A percentile compares a stretch with the other conserved stretches of the same genome.
Evolutionary conservation across 768 basidiomycete genomes (phyloP).

Genomic region (Rhizopogon vesiculosus): DNA sequence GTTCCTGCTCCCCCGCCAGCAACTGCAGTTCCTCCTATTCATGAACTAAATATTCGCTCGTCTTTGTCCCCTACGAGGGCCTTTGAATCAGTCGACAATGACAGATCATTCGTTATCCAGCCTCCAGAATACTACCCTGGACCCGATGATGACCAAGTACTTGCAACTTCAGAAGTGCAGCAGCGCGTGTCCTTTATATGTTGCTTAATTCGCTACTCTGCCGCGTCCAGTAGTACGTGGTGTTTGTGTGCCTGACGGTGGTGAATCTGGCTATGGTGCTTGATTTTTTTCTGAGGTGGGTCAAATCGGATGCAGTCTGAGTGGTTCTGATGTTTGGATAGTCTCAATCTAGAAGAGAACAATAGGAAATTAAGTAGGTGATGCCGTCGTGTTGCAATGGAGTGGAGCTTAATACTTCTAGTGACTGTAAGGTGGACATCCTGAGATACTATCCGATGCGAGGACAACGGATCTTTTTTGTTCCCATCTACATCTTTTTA

Average conservation of each 20-base stretch:
- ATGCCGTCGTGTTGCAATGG: background rate
- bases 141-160: background rate
- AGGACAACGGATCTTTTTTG: background rate
- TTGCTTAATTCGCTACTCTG: background rate
- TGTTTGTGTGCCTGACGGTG: background rate
- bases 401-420: background rate
- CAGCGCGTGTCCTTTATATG: background rate
- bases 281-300: constrained; percentile 1
- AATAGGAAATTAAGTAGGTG: background rate
- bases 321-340: background rate
- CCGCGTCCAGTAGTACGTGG: background rate
- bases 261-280: background rate
- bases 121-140: background rate
- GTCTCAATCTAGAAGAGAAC: constrained; percentile 1
- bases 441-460: background rate
- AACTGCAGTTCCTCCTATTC: background rate
- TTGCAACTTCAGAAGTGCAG: background rate
- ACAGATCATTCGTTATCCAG: background rate
- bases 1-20: background rate
- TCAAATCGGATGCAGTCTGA: background rate
- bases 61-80: background rate
- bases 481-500: too few relatives aligned
- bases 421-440: background rate
- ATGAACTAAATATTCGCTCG: background rate
- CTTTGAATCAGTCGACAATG: background rate